Conservation (phyloP, 495 filamentous ascomycete genomes). For the Hyaloscypha finlandica region DNA sequence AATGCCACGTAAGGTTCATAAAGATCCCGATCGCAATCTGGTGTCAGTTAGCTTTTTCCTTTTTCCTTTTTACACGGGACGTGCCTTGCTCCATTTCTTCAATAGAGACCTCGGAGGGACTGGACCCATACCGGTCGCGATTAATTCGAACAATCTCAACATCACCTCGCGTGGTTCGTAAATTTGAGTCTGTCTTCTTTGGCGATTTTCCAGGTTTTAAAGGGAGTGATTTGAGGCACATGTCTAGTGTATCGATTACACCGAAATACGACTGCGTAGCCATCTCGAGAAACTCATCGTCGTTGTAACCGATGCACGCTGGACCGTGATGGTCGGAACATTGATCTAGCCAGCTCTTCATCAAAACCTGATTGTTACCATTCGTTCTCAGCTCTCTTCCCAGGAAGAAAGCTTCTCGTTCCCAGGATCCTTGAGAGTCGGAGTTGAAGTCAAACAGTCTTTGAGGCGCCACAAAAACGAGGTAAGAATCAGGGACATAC, state of each 20-base stretch:
- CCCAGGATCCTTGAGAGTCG: conserved; percentile 5
- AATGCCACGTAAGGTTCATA: conserved; percentile 32
- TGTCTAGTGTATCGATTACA: conserved; percentile 33
- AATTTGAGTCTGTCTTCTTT: not conserved
- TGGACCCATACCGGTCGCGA: not conserved
- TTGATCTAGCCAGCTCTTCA: conserved; percentile 8
- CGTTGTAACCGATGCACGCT: not conserved
- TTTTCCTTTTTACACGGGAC: not conserved
- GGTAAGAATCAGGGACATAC: not conserved
- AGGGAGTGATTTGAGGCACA: conserved; percentile 21
- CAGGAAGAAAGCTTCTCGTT: conserved; percentile 8
- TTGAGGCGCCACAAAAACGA: conserved; percentile 2
- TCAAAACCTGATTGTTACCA: conserved; percentile 6
- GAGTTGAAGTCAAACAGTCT: conserved; percentile 1
- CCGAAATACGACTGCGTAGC: conserved; percentile 21
- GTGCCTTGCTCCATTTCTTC: too few species aligned
- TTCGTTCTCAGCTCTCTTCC: not conserved
- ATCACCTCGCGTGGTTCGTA: not conserved
- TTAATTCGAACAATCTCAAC: not conserved
- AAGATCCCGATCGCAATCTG: not conserved
- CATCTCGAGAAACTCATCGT: conserved; percentile 3
- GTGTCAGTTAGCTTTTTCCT: not conserved
- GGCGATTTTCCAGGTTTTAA: not conserved
- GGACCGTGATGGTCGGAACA: not conserved
- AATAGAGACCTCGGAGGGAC: not conserved